Evolutionary conservation across 495 filamentous ascomycete species (phyloP).

Genomic region (Rhypophila decipiens): DNA sequence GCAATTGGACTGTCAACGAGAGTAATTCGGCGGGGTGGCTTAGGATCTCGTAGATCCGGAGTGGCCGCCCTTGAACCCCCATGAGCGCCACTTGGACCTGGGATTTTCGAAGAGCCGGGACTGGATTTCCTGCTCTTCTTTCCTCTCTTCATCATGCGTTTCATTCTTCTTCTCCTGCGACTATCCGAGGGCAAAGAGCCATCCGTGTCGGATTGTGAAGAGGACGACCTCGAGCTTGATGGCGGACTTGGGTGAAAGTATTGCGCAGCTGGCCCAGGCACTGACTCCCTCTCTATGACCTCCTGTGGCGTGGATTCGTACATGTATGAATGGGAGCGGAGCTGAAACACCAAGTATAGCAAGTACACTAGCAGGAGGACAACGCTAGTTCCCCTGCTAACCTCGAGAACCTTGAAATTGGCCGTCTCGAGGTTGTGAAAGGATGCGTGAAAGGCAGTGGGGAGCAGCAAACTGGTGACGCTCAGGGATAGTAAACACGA

Average conservation of each 20-base stretch:
- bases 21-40: background rate
- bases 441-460: constrained; percentile 80
- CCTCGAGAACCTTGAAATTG: constrained; percentile 61
- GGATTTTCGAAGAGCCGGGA: background rate
- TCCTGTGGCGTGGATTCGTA: constrained; percentile 83
- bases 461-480: constrained; percentile 64
- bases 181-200: too few relatives aligned
- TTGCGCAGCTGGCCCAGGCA: constrained; percentile 70
- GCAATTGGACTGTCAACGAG: background rate
- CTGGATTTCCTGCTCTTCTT: background rate
- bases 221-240: constrained; percentile 48
- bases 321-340: constrained; percentile 85
- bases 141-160: constrained; percentile 21
- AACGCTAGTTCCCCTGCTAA: constrained; percentile 82
- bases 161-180: too few relatives aligned
- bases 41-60: background rate
- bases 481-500: constrained; percentile 81
- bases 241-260: constrained; percentile 59
- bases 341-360: constrained; percentile 80
- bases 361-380: constrained; percentile 75
- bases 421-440: constrained; percentile 55
- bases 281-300: constrained; percentile 80
- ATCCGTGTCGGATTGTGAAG: constrained; percentile 33
- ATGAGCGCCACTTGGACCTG: background rate
- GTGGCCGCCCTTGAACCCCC: background rate